These are phyloP conservation scores for Solanum chilense DNA, from an alignment of 257 asterid species.

Conservation along the genomic window DNA sequence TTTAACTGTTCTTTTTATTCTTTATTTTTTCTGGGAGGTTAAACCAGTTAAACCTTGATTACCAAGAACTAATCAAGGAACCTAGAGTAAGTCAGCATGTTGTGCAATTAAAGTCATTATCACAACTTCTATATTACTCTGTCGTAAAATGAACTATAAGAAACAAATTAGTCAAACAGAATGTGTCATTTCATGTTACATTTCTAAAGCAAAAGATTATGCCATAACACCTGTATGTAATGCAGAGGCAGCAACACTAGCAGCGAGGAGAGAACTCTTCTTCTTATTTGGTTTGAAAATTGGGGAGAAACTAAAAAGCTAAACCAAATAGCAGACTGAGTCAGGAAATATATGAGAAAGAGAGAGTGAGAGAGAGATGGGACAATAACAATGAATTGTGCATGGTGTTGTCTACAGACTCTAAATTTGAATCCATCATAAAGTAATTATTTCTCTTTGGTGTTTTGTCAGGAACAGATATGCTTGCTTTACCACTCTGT, in stretches of 20 bases:
- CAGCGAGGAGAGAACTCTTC: background rate
- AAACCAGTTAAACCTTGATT: background rate
- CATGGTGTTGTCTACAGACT: background rate
- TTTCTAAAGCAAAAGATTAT: background rate
- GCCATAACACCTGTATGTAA: background rate
- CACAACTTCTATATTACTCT: no score
- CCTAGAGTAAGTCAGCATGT: background rate
- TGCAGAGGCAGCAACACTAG: background rate
- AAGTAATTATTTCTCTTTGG: background rate
- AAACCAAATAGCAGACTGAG: background rate
- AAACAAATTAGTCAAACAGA: background rate
- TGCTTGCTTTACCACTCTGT: background rate
- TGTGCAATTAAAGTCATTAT: no score
- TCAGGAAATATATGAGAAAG: background rate
- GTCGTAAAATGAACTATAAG: background rate
- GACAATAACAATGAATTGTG: background rate
- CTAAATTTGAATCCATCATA: background rate
- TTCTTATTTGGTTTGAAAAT: background rate
- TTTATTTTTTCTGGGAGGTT: background rate
- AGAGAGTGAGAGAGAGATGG: background rate
- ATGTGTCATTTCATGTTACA: background rate
- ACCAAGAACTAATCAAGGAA: background rate
- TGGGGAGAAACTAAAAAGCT: background rate
- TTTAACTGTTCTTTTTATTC: background rate
- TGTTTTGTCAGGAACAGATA: background rate